Base-by-base conservation (phyloP, 2,329 filamentous ascomycete genomes). In the Colletotrichum sp. region DNA sequence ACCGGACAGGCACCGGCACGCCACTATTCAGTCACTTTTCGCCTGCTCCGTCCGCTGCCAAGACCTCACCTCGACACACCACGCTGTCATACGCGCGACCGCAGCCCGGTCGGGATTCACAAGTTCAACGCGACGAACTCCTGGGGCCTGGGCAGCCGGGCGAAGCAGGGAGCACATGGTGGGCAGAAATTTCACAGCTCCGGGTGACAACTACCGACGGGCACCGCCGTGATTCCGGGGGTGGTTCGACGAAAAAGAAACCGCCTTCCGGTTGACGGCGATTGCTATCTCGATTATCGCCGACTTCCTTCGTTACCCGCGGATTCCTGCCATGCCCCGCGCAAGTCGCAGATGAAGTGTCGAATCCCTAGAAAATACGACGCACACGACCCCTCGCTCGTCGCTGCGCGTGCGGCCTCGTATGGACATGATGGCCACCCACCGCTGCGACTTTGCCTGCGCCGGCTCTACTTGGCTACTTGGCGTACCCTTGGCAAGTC, bases 401-500 rank as follows among this genome's bases (percentile, higher is more conserved):
- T 61, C 28, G 55, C 32, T 68, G 59, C 43, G 59, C 18, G 43
- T 52, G 63, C 48, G 55, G 43, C 34, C 71, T 74, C 70, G 74
- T 73, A 73, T 73, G 70, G 65, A 48, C 13, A 60, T 36, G 59
- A 66, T 74, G 60, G 70, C 63, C 26, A 57, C 43, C 73, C 73
- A 67, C 73, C 69, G 72, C 39, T 52, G 74, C 65, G 32, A 69
- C 59, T 65, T 65, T 71, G 70, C 73, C 68, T 66, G 74, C 74
- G 70, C 74, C 74, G 70, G 57, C 34, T 57, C 36, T 59, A 57
- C 65, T 67, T 59, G 65, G 48, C 72, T 73, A 36, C 73, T 75
- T 75, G 73, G 73, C 73, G 28, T 34, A 43, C 32, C 57, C 74
- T 76, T 76, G 74, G 74, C 74, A 34, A 57, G 28, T 74, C 74